Percentiles rank a stretch among this genome's conserved stretches.
phyloP scores from a whole-genome alignment of 2,329 filamentous ascomycete genomes.

The Diplodia sapinea region DNA sequence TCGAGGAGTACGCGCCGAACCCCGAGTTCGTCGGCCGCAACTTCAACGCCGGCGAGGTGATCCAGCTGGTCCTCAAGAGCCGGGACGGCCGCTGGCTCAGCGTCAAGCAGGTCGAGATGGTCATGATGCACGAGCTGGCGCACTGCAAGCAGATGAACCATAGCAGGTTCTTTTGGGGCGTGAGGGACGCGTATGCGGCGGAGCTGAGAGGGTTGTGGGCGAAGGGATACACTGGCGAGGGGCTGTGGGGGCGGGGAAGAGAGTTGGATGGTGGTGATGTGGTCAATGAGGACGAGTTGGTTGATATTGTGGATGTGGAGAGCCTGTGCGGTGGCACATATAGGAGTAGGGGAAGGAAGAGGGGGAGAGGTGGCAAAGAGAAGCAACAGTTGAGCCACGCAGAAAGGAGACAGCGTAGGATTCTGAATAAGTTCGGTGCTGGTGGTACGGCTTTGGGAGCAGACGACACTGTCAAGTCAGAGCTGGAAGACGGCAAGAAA shows the following conservation, averaged over 20 bases:
- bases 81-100: conserved; percentile 72
- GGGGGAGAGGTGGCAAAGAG: conserved; percentile 15
- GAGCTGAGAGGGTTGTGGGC: conserved; percentile 75
- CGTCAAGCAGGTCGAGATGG: conserved; percentile 86
- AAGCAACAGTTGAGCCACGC: conserved; percentile 66
- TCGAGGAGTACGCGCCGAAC: conserved; percentile 85
- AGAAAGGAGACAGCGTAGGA: conserved; percentile 73
- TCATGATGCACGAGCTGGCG: conserved; percentile 92
- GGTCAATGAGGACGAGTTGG: conserved; percentile 64
- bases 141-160: conserved; percentile 95
- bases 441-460: conserved; percentile 72
- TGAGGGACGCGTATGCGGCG: conserved; percentile 73
- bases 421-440: conserved; percentile 76
- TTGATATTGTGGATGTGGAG: conserved; percentile 66
- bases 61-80: conserved; percentile 81
- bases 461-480: conserved; percentile 68
- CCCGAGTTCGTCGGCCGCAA: conserved; percentile 84
- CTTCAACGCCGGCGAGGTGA: conserved; percentile 86
- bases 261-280: conserved; percentile 61
- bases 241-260: conserved; percentile 78
- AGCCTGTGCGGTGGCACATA: conserved; percentile 80
- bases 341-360: conserved; percentile 55
- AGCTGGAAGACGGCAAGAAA: conserved; percentile 69
- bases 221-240: conserved; percentile 76
- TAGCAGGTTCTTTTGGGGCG: conserved; percentile 77